These are phyloP conservation scores for Coemansia sp. DNA, from an alignment of 192 early-diverging fungal species.

Conservation along the genomic window DNA sequence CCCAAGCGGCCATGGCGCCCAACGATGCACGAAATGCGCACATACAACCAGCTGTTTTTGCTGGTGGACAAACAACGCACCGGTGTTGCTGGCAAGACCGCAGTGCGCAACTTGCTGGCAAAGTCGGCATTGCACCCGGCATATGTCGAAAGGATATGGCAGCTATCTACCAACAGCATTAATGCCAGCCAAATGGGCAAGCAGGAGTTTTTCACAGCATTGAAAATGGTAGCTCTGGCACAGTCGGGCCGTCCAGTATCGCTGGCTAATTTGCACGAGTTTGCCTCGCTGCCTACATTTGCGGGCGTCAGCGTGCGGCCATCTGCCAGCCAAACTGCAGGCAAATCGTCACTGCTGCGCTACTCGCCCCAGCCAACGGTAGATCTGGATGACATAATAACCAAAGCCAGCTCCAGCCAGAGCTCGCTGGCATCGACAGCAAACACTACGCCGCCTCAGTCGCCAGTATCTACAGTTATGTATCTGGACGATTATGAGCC, in stretches of 20 bases:
- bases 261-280: conserved; percentile 10
- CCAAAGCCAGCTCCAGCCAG: neutral
- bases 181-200: conserved; percentile 8
- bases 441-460: conserved; percentile 12
- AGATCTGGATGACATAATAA: conserved; percentile 24
- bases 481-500: conserved; percentile 2
- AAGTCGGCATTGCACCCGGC: conserved; percentile 10
- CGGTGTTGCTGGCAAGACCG: neutral
- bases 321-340: conserved; percentile 2
- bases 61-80: conserved; percentile 12
- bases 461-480: conserved; percentile 14
- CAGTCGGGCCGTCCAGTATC: conserved; percentile 20
- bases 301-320: conserved; percentile 7
- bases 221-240: conserved; percentile 33
- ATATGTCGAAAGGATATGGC: conserved; percentile 12
- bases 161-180: conserved; percentile 5
- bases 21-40: conserved; percentile 23
- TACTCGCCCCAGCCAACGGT: conserved; percentile 33
- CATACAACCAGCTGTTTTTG: conserved; percentile 29
- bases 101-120: conserved; percentile 10
- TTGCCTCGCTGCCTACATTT: conserved; percentile 20
- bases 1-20: conserved; percentile 34
- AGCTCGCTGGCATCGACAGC: conserved; percentile 3
- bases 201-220: conserved; percentile 27
- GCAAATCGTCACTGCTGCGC: conserved; percentile 13